A percentile compares a stretch with the other conserved stretches of the same genome.
These are phyloP conservation scores for Xylariales sp. DNA, from an alignment of 2,329 filamentous ascomycete species.

Conservation along the genomic window DNA sequence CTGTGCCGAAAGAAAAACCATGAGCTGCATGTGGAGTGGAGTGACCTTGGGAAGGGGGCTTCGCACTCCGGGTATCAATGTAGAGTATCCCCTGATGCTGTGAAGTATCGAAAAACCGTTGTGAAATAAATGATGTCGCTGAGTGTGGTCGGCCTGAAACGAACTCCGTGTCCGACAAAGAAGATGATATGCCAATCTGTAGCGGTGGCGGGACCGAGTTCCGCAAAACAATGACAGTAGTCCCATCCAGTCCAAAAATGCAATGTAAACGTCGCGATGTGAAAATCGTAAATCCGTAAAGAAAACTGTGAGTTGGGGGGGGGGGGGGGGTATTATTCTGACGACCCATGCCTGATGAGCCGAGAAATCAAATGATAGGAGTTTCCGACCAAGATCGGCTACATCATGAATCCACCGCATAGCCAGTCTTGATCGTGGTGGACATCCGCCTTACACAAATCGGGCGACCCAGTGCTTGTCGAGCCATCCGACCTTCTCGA, in stretches of 20 bases:
- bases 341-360: slow-evolving; percentile 20
- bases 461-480: slow-evolving; percentile 42
- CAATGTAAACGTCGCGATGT: slow-evolving; percentile 1
- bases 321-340: not conserved
- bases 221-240: not conserved
- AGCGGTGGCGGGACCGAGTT: slow-evolving; percentile 8
- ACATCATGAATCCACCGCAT: no score
- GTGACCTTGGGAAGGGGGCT: slow-evolving; percentile 19
- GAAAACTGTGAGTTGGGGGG: not conserved
- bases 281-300: not conserved
- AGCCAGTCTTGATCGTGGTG: no score
- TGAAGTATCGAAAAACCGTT: slow-evolving; percentile 12
- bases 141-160: slow-evolving; percentile 10
- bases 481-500: slow-evolving; percentile 83
- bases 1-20: slow-evolving; percentile 12
- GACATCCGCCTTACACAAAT: slow-evolving; percentile 30
- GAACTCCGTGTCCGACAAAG: slow-evolving; percentile 12
- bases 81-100: slow-evolving; percentile 24
- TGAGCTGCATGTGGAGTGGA: slow-evolving; percentile 25
- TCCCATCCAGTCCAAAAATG: not conserved
- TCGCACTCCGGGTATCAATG: slow-evolving; percentile 31
- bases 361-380: no score
- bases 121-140: slow-evolving; percentile 14
- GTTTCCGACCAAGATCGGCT: no score
- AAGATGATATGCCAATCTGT: slow-evolving; percentile 7